These are phyloP conservation scores for Diplocarpon mali DNA, from an alignment of 2,329 filamentous ascomycete species.

Conservation along the genomic window DNA sequence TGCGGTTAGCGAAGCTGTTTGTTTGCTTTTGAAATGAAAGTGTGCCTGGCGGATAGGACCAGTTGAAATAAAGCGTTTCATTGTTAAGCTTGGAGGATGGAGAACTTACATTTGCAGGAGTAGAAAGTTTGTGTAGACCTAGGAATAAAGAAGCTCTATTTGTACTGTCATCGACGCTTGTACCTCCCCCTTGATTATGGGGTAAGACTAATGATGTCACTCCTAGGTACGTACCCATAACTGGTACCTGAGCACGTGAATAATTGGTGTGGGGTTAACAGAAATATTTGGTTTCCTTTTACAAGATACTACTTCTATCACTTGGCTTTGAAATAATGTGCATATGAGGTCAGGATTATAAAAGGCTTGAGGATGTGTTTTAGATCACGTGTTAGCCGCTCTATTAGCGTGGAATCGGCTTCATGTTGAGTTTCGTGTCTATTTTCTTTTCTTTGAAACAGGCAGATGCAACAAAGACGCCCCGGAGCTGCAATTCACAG, in stretches of 20 bases:
- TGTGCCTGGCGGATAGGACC: not conserved
- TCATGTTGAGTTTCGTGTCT: too few relatives aligned
- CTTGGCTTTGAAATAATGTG: too few relatives aligned
- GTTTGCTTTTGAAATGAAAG: not conserved
- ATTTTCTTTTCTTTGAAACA: too few relatives aligned
- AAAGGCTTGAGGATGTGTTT: too few relatives aligned
- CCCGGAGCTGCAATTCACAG: too few relatives aligned
- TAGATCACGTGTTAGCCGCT: too few relatives aligned
- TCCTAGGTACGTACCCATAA: too few relatives aligned
- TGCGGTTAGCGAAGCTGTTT: not conserved
- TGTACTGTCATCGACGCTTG: conserved; percentile 6
- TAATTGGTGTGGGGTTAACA: not conserved
- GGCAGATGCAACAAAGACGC: too few relatives aligned
- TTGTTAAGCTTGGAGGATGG: not conserved
- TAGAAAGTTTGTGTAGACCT: too few relatives aligned
- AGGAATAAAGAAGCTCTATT: not conserved
- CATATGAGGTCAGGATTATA: too few relatives aligned
- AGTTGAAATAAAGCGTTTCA: conserved; percentile 9
- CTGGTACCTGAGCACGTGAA: not conserved
- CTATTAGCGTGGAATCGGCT: too few relatives aligned
- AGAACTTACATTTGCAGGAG: not conserved
- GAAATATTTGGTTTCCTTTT: not conserved
- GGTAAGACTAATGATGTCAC: conserved; percentile 5
- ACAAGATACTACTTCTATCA: not conserved
- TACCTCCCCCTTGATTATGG: not conserved